A percentile compares a stretch with the other conserved stretches of the same genome.
Evolutionary conservation across 768 basidiomycete species (phyloP).

Genomic region (Rhizopogon sp.): DNA sequence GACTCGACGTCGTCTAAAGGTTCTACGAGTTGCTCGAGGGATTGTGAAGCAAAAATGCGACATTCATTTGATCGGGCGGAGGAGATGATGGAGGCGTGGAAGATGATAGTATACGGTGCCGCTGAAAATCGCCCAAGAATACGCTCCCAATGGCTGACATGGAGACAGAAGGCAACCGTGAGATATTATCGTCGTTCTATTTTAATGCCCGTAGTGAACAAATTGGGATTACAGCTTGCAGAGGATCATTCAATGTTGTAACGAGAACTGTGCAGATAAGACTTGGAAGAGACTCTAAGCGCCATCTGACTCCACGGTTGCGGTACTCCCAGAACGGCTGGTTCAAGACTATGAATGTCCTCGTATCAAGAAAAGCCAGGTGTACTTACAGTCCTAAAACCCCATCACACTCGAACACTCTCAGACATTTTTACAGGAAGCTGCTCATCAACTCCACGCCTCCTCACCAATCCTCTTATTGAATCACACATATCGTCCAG

Average conservation of each 20-base stretch:
- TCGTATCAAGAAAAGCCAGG: not conserved
- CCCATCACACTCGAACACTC: slow-evolving; percentile 18
- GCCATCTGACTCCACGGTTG: no score
- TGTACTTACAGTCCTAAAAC: not conserved
- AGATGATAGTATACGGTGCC: slow-evolving; percentile 53
- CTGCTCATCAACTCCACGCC: no score
- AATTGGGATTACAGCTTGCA: no score
- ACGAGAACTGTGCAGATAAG: no score
- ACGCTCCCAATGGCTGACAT: slow-evolving; percentile 68
- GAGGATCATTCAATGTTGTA: not conserved
- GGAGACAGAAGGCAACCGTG: no score
- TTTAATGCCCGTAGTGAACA: slow-evolving; percentile 8
- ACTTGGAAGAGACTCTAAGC: no score
- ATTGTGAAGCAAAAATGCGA: slow-evolving; percentile 4
- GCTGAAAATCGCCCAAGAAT: no score
- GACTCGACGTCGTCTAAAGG: slow-evolving; percentile 15
- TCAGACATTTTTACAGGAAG: slow-evolving; percentile 64
- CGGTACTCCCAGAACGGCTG: no score
- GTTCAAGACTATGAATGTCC: no score
- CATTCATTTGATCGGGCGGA: slow-evolving; percentile 27
- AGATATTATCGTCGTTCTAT: no score
- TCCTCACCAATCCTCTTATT: no score
- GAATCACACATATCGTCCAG: no score
- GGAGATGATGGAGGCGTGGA: slow-evolving; percentile 49
- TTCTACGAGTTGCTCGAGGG: slow-evolving; percentile 1